Evolutionary conservation across 768 basidiomycete species (phyloP), one percentile per base, ranked within the genome.

Genomic region (Tulasnella sp.): DNA sequence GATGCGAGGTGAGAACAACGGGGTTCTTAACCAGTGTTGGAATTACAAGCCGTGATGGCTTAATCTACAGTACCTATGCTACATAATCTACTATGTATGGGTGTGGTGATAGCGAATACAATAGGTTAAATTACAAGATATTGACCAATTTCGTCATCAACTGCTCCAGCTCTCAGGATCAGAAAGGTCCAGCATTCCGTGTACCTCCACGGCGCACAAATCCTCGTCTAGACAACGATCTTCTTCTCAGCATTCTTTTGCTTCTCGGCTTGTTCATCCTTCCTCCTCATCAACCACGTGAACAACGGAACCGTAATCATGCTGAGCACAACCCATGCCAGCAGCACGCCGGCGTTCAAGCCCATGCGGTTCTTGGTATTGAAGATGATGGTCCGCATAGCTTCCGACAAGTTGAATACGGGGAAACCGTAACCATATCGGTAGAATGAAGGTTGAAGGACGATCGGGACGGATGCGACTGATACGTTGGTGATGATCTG

Each of bases 341-440:
- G 19, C 49, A 84, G 80, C 42, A 84, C 82, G 17, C 80, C 83
- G 14, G 81, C 81, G 77, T 83, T 82, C 19, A 71, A 79, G 79
- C 6, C 81, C 82, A 19, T 83, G 80, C 25, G 87, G 82, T 77
- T 89, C 80, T 87, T 88, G 2, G 90, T 91, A 45, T 86, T 83
- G 79, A 93, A 92, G 19, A 90, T 81, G 75, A 93, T 84, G 25
- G 87, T 84, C 25, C 92, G 85, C 3, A 88, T 85, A 0, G 90
- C 87, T 49, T 84, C 82, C 14, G 89, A 88, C 37, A 37, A n/a
- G 70, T 92, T 91, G 81, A 91, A 92, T 80, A 93, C 92, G 1
- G 92, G 92, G 78, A 85, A 85, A 0, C 87, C 90, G 78, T 89
- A 91, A 1, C 91, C 92, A 77, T 92, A 91, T 68, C 77, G 67